phyloP scores from a whole-genome alignment of 1,284 basidiomycete species.

The Moniliophthora roreri region DNA sequence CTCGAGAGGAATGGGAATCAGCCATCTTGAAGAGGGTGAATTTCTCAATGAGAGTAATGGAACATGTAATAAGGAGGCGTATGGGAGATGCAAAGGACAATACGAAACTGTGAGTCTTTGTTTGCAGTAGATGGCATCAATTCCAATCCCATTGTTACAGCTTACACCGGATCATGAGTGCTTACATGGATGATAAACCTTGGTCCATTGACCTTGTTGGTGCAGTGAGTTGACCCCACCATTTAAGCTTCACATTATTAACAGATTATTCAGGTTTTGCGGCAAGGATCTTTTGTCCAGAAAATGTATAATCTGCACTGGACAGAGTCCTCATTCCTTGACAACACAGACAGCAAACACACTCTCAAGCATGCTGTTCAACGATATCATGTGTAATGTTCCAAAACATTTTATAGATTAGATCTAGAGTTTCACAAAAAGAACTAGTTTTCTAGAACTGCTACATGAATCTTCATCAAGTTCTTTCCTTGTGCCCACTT shows the following conservation, averaged over 20 bases:
- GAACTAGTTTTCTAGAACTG: slow-evolving; percentile 36
- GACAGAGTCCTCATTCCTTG: slow-evolving; percentile 43
- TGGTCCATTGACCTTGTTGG: slow-evolving; percentile 54
- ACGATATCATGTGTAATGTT: slow-evolving; percentile 39
- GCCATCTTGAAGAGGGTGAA: slow-evolving; percentile 12
- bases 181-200: slow-evolving; percentile 44
- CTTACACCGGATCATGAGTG: slow-evolving; percentile 36
- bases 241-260: background rate
- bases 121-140: background rate
- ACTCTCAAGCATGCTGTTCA: slow-evolving; percentile 36
- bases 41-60: slow-evolving; percentile 3
- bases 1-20: slow-evolving; percentile 14
- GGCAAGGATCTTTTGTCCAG: slow-evolving; percentile 53
- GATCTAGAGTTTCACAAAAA: no score
- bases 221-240: slow-evolving; percentile 36
- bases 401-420: background rate
- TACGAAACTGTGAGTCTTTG: background rate
- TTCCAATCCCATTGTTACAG: background rate
- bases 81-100: background rate
- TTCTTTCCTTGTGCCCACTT: slow-evolving; percentile 42
- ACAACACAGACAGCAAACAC: slow-evolving; percentile 29
- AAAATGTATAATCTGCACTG: slow-evolving; percentile 56
- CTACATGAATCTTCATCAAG: slow-evolving; percentile 30
- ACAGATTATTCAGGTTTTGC: slow-evolving; percentile 38
- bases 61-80: background rate